phyloP scores from a whole-genome alignment of 108 stramenopile species.

The Nitzschia sp. region DNA sequence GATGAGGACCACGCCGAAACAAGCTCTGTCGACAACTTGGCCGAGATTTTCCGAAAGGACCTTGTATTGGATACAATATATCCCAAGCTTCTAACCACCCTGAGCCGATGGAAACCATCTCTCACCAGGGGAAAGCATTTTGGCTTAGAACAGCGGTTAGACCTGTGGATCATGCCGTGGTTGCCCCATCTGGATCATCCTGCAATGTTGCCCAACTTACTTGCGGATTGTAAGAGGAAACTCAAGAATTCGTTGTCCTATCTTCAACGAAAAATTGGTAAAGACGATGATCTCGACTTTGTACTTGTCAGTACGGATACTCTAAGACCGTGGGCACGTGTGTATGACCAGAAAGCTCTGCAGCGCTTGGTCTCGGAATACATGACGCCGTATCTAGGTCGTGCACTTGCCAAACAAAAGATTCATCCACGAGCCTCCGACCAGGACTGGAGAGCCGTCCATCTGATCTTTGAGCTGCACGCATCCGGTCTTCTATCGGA shows the following conservation, averaged over 20 bases:
- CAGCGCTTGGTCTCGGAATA: constrained; percentile 49
- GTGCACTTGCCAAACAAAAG: constrained; percentile 33
- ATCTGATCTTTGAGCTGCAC: constrained; percentile 44
- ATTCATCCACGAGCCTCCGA: constrained; percentile 17
- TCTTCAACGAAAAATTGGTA: constrained; percentile 39
- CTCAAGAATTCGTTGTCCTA: constrained; percentile 50
- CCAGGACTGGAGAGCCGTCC: constrained; percentile 42
- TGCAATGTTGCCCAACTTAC: constrained; percentile 45
- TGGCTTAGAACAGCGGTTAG: constrained; percentile 41
- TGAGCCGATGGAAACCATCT: constrained; percentile 56
- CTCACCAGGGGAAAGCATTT: not conserved
- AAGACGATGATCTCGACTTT: constrained; percentile 40
- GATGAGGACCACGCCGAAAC: constrained; percentile 11
- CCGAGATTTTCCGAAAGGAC: constrained; percentile 20
- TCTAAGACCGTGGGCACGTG: constrained; percentile 60
- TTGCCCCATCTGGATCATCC: constrained; percentile 64
- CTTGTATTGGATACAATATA: constrained; percentile 37
- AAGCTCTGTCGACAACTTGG: not conserved
- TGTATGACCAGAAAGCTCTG: constrained; percentile 43
- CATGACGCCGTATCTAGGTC: constrained; percentile 49
- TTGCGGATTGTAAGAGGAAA: constrained; percentile 64
- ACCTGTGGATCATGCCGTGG: constrained; percentile 85
- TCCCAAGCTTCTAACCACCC: constrained; percentile 49
- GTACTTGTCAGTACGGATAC: constrained; percentile 29
- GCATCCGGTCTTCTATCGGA: constrained; percentile 46